Evolutionary conservation across 2,329 filamentous ascomycete species (phyloP).

Genomic region (Fusarium papillatum): DNA sequence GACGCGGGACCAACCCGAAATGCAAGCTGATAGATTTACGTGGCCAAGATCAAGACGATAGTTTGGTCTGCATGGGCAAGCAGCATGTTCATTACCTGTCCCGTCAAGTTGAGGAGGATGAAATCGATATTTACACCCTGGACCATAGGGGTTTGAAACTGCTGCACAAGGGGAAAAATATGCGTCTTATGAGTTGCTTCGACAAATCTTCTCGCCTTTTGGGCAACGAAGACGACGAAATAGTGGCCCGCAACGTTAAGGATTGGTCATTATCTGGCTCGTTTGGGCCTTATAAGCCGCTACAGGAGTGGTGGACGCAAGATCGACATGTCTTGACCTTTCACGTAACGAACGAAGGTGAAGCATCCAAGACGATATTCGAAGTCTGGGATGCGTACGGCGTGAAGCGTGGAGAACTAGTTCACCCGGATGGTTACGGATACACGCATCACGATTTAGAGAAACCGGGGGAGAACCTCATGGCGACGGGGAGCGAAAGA

Average conservation of each 20-base stretch:
- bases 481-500: neutral
- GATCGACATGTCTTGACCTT: neutral
- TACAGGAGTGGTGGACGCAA: neutral
- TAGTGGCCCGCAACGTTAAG: constrained; percentile 6
- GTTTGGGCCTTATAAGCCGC: neutral
- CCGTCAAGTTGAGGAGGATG: neutral
- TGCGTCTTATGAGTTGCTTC: neutral
- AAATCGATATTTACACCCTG: neutral
- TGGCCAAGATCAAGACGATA: neutral
- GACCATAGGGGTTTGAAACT: neutral
- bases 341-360: neutral
- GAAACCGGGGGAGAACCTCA: neutral
- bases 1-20: neutral
- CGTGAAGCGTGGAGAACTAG: constrained; percentile 2
- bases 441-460: neutral
- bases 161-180: neutral
- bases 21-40: neutral
- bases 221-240: neutral
- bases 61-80: neutral
- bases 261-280: constrained; percentile 12
- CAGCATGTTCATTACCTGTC: constrained; percentile 7
- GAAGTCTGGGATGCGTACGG: constrained; percentile 22
- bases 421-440: neutral
- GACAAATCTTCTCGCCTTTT: neutral
- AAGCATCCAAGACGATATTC: neutral